Conservation (phyloP, 192 early-diverging fungal genomes). For the Jimgerdemannia lactiflua region DNA sequence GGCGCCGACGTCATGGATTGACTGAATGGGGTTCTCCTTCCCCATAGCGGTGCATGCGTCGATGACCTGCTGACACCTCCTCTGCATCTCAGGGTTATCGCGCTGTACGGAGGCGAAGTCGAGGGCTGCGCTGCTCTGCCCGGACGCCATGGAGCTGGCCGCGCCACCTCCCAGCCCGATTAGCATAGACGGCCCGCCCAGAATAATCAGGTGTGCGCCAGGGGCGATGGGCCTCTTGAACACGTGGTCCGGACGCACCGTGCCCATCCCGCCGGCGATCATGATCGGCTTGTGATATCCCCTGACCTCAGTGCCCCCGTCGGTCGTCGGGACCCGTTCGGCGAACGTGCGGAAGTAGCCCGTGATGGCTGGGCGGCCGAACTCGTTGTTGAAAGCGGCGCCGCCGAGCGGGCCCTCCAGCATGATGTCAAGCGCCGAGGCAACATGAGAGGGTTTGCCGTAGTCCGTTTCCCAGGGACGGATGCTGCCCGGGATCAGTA, state of each 20-base stretch:
- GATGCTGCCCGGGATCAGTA: slow-evolving; percentile 84
- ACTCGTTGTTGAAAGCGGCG: slow-evolving; percentile 99
- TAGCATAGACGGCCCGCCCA: slow-evolving; percentile 97
- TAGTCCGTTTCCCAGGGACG: slow-evolving; percentile 94
- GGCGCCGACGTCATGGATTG: slow-evolving; percentile 98
- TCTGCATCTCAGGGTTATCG: slow-evolving; percentile 99
- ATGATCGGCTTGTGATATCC: slow-evolving; percentile 99
- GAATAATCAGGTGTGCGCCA: slow-evolving; percentile 79
- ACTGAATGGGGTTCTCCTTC: slow-evolving; percentile 82
- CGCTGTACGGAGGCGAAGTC: slow-evolving; percentile 99
- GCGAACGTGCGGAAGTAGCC: slow-evolving; percentile 98
- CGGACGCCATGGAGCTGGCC: slow-evolving; percentile 92
- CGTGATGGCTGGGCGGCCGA: slow-evolving; percentile 90
- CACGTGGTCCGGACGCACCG: slow-evolving; percentile 86
- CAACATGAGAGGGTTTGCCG: slow-evolving; percentile 88
- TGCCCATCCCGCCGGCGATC: slow-evolving; percentile 97
- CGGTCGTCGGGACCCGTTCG: slow-evolving; percentile 52
- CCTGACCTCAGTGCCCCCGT: slow-evolving; percentile 64
- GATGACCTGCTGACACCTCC: slow-evolving; percentile 95
- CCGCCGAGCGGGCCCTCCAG: slow-evolving; percentile 95
- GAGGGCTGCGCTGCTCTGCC: slow-evolving; percentile 81
- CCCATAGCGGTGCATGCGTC: slow-evolving; percentile 89
- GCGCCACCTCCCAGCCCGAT: slow-evolving; percentile 99
- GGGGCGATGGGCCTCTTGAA: slow-evolving; percentile 83
- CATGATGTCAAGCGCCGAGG: slow-evolving; percentile 96